Base-by-base conservation (phyloP, 148 eudicot genomes). In the Talinum fruticosum region DNA sequence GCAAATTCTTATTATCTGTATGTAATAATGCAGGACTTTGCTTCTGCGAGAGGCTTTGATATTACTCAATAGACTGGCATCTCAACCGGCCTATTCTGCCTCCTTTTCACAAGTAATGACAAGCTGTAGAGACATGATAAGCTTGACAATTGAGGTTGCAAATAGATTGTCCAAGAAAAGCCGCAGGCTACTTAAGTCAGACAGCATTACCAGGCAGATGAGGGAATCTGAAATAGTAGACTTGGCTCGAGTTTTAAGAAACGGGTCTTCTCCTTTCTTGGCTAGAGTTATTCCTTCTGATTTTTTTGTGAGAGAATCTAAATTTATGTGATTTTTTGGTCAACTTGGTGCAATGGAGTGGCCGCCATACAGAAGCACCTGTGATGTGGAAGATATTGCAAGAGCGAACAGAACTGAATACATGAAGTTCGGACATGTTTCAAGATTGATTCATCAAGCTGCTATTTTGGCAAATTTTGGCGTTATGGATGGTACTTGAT, bases 11-110 rank as follows among this genome's bases (percentile, higher is more conserved):
- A 41, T 68, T 12, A 13, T 7, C 57, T 59, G 0, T 21, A 33
- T 33, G 8, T 37, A 66, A 57, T 37, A 29, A 59, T 67, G 87
- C 93, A 96, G 97, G 85, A 84, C 90, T 70, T 89, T 96, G 90
- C 90, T 96, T 36, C 80, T 93, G 44, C 88, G 94, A 15, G 97
- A 96, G 83, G 89, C 92, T 24, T 85, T 96, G 66, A 93, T 88
- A 77, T 81, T 96, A 71, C 84, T 96, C 74, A 96, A 96, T 79
- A 89, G 97, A 81, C 88, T 93, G 10, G 94, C 86, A 10, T 90
- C 97, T 34, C 91, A 88, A 86, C 90, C 94, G 23, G 81, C 84
- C 61, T 90, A 82, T 79, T 90, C 97, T 0, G n/a, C 78, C 65
- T 77, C 84, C 2, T 91, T 90, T 44, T 79, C 91, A 80, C 85